A percentile compares a stretch with the other conserved stretches of the same genome.
These are phyloP conservation scores for Neofusicoccum laricinum DNA, from an alignment of 2,329 filamentous ascomycete genomes.

Conservation along the genomic window DNA sequence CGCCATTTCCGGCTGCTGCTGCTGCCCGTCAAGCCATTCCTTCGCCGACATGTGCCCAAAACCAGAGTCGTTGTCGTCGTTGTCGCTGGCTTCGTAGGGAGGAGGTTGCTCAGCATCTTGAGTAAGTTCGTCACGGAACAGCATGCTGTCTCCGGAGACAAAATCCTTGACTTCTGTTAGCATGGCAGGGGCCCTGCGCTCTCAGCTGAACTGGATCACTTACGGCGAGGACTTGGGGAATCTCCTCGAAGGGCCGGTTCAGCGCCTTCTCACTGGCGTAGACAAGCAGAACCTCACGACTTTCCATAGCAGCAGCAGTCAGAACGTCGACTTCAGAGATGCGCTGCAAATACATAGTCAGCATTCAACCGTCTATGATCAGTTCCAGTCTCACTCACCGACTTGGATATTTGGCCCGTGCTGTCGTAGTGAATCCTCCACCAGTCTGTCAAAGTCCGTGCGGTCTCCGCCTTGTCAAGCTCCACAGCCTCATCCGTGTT, in stretches of 20 bases:
- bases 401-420: constrained; percentile 13
- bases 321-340: constrained; percentile 55
- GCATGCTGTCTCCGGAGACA: constrained; percentile 48
- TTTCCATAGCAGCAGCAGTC: constrained; percentile 51
- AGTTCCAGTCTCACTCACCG: neutral
- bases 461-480: neutral
- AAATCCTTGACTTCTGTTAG: constrained; percentile 33
- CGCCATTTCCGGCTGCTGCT: constrained; percentile 7
- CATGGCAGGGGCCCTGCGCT: neutral
- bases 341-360: constrained; percentile 21
- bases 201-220: neutral
- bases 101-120: constrained; percentile 13
- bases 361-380: neutral
- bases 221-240: constrained; percentile 19
- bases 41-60: neutral
- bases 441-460: neutral
- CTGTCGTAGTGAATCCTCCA: constrained; percentile 16
- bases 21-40: neutral
- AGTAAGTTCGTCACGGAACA: constrained; percentile 31
- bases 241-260: neutral
- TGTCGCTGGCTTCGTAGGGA: neutral
- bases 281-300: constrained; percentile 53
- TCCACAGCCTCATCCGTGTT: neutral
- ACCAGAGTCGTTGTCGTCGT: neutral
- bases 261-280: constrained; percentile 53